A percentile compares a stretch with the other conserved stretches of the same genome.
Evolutionary conservation across 352 stramenopile genomes (phyloP).

Genomic region (Phytophthora sansomeana): DNA sequence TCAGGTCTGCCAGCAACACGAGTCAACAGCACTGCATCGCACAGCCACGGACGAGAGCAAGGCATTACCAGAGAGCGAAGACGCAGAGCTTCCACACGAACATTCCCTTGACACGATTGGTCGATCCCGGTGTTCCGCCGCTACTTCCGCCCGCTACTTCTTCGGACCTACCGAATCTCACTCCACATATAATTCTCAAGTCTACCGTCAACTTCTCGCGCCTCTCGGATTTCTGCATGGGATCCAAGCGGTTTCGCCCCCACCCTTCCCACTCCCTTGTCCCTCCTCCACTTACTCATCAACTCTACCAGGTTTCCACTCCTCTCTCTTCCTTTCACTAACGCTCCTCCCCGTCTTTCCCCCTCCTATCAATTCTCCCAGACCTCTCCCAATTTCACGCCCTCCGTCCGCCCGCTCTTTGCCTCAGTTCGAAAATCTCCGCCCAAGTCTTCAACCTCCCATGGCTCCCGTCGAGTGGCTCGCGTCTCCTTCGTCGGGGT

Average conservation of each 20-base stretch:
- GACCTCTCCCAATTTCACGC: neutral
- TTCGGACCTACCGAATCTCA: neutral
- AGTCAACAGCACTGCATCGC: neutral
- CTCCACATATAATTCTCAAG: neutral
- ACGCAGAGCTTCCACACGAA: neutral
- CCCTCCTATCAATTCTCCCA: neutral
- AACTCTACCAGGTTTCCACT: neutral
- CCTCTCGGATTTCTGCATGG: neutral
- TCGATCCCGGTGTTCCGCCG: neutral
- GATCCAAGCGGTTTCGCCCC: neutral
- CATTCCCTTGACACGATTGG: neutral
- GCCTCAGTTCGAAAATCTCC: neutral
- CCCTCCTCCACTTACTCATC: neutral
- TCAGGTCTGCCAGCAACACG: neutral
- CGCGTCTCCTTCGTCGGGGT: constrained; percentile 4
- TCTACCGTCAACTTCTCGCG: neutral
- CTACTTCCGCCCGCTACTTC: neutral
- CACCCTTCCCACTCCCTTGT: neutral
- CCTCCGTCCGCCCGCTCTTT: neutral
- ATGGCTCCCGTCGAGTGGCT: constrained; percentile 24
- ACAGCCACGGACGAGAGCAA: neutral
- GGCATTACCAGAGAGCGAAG: neutral
- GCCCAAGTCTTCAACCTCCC: constrained; percentile 1
- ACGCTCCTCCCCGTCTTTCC: neutral
- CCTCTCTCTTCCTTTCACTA: neutral